A percentile compares a stretch with the other conserved stretches of the same genome.
Conservation (phyloP, 306 rosid species). For the Malus fusca region DNA sequence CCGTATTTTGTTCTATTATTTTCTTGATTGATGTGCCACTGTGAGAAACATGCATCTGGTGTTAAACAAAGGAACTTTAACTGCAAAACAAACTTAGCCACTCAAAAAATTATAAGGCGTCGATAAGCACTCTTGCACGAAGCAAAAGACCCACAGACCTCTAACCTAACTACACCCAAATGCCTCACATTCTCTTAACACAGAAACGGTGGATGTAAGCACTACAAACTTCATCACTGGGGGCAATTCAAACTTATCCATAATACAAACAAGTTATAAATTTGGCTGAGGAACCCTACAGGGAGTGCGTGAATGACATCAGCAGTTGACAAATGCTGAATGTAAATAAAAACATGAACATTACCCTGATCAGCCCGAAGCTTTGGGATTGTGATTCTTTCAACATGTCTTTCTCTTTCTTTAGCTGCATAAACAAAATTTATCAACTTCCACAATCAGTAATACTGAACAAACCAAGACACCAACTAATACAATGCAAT, state of each 20-base stretch:
- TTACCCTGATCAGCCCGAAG: slow-evolving; percentile 49
- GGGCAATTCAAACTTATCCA: neutral
- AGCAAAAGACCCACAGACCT: neutral
- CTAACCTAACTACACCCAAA: neutral
- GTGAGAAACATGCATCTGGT: neutral
- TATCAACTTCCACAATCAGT: neutral
- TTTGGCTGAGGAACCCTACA: neutral
- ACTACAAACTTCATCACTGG: neutral
- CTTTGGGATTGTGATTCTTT: slow-evolving; percentile 50
- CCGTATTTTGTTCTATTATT: too few relatives aligned
- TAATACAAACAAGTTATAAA: neutral
- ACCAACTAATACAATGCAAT: neutral
- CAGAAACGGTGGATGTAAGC: neutral
- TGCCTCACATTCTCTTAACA: neutral
- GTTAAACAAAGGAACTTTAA: neutral
- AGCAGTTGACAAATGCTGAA: neutral
- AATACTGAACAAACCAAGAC: neutral
- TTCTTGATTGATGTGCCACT: too few relatives aligned
- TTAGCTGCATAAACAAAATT: slow-evolving; percentile 46
- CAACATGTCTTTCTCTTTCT: slow-evolving; percentile 50
- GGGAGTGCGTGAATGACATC: neutral
- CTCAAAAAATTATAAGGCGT: neutral
- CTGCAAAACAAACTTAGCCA: neutral
- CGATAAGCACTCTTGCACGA: neutral
- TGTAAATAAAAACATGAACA: neutral